phyloP scores from a whole-genome alignment of 163 green algal species.

The Scenedesmus sp. region DNA sequence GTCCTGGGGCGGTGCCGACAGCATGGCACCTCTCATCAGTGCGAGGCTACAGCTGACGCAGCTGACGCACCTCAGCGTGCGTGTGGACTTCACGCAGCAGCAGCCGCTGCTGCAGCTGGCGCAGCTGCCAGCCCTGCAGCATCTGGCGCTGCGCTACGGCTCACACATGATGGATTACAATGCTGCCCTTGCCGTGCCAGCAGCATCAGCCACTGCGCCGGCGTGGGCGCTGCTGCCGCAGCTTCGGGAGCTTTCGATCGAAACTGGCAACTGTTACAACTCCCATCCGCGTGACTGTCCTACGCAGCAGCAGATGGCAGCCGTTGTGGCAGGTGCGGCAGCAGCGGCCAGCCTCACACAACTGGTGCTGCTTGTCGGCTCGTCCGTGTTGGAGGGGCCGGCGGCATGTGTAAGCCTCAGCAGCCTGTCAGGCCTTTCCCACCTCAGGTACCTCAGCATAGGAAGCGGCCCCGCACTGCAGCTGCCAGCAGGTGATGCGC shows the following conservation, averaged over 20 bases:
- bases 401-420: not conserved
- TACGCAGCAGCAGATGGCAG: not conserved
- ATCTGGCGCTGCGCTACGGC: not conserved
- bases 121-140: not conserved
- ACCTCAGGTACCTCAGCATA: not conserved
- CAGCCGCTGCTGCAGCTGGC: not conserved
- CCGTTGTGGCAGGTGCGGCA: not conserved
- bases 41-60: not conserved
- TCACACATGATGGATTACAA: not conserved
- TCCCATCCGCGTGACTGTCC: too few species aligned
- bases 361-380: not conserved
- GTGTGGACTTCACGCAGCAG: not conserved
- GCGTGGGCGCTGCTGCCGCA: not conserved
- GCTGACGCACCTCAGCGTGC: not conserved
- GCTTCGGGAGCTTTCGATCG: not conserved
- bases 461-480: too few species aligned
- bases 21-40: not conserved
- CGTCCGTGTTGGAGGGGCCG: too few species aligned
- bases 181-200: not conserved
- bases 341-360: not conserved
- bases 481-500: not conserved
- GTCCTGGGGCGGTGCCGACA: not conserved
- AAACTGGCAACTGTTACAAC: too few species aligned
- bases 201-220: not conserved
- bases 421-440: not conserved